Evolutionary conservation across 1,139 yeast species (phyloP), one percentile per base, ranked within the genome.

Genomic region (Hansenula lynferdii): DNA sequence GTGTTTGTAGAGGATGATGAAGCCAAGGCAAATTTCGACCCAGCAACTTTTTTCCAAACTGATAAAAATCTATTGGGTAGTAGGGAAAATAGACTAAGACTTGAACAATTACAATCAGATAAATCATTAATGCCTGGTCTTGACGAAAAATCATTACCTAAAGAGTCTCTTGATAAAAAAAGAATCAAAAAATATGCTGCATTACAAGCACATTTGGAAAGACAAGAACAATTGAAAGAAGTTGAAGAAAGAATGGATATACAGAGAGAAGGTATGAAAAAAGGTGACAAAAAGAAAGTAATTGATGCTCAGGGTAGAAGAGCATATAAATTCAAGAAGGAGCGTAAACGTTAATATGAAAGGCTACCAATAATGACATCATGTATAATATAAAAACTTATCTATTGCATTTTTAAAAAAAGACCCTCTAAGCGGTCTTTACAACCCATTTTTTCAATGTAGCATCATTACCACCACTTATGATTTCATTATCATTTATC

Each of bases 261-360:
- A 43, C 94, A 89, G 52, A 75, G 85, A 43, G 95, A 90, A 57
- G 72, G 89, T 43, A 86, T 90, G 96, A 86, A 86, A 60, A 83
- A 81, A 49, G 97, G 97, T 0, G 78, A 78, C 43, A 86, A 85
- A 64, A 85, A 83, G 71, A 90, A 89, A 67, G 58, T 82, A 5
- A 69, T 73, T 6, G 81, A 72, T 41, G 63, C 70, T 12, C 71
- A 75, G 32, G 97, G 97, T 3, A 73, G 73, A 43, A 74, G 74
- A 1, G 69, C 71, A n/a, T 90, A 76, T 66, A 85, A 85, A 65
- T 90, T 96, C 95, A 85, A 82, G 58, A 82, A 75, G 51, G 85
- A 81, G 57, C 77, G 97, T 54, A 89, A 87, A 66, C 75, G 84
- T 51, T 85, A 61, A 57, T n/a, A n/a, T n/a, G n/a, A n/a, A n/a